Evolutionary conservation across 2,329 filamentous ascomycete species (phyloP).

Genomic region (Neofusicoccum laricinum): DNA sequence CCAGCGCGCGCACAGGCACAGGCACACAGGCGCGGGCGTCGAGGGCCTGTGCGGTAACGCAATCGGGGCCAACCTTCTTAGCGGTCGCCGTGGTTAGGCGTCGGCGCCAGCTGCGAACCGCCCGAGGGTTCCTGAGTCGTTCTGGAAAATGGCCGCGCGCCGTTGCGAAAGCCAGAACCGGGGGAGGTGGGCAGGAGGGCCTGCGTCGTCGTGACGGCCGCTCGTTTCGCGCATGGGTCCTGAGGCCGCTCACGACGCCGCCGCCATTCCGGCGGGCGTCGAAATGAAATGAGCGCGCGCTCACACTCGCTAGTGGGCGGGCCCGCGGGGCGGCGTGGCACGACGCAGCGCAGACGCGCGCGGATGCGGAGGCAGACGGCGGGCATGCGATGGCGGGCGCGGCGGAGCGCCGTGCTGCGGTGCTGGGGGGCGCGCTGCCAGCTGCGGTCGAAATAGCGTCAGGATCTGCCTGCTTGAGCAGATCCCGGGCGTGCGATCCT

Average conservation of each 20-base stretch:
- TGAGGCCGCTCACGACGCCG: background rate
- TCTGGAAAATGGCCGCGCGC: constrained; percentile 4
- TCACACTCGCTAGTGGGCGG: background rate
- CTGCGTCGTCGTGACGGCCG: background rate
- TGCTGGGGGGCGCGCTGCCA: background rate
- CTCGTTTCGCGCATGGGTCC: background rate
- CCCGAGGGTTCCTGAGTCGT: background rate
- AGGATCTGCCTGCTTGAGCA: background rate
- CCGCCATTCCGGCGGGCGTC: background rate
- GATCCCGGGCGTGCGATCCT: background rate
- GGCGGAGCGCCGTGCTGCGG: background rate
- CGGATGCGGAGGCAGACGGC: background rate
- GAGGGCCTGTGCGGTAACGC: background rate
- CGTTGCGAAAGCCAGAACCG: constrained; percentile 2
- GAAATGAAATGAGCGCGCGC: background rate
- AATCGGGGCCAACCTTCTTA: too few species aligned
- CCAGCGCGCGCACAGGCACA: constrained; percentile 7
- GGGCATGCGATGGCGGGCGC: background rate
- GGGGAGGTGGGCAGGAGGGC: background rate
- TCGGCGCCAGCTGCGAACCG: background rate
- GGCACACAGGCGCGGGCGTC: constrained; percentile 6
- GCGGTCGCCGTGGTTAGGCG: background rate
- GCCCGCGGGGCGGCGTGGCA: background rate
- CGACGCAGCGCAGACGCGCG: background rate
- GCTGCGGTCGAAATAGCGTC: background rate